Base-by-base conservation (phyloP, 192 early-diverging fungal genomes). In the Backusella sp. region DNA sequence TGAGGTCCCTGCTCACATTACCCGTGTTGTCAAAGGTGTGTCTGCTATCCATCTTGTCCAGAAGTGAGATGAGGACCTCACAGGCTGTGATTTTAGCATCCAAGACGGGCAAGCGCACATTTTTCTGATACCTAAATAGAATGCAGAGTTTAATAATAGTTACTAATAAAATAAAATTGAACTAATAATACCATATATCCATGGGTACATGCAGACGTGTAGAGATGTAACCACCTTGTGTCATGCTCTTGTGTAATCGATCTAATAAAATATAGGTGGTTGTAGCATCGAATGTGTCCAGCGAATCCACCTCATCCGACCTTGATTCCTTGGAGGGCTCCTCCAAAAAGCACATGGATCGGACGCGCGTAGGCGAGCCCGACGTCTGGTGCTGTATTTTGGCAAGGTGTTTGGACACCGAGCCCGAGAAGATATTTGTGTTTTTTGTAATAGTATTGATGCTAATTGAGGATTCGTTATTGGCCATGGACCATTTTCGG, bases 41-140 rank as follows among this genome's bases (percentile, higher is more conserved):
- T 35, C 73, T 26, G 6, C 6, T 46, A 4, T 74, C 65, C 73
- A 74, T 74, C 19, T 44, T 66, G 11, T 46, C 37, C 14, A 74
- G n/a, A 19, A 67, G 37, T 2, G 12, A 3, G 30, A 74, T 41
- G 14, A 74, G 39, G 14, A 67, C 28, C n/a, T 74, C 62, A 32
- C 73, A 74, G 12, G 73, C 59, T 12, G 62, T 66, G 30, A 67
- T 66, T 23, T 74, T 74, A 14, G 73, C 42, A 49, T 66, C 62
- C 6, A 67, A 6, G 3, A 37, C 73, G 21, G 73, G 73, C 12
- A 74, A 46, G 6, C 65, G 26, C 7, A 74, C 62, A 66, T 67
- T 74, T 19, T 65, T 28, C 28, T 74, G 73, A 21, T 67, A 34
- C 73, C 73, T 74, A 44, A 3, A 28, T 0, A 62, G 0, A 59